Conservation (phyloP, 306 rosid genomes). For the Parietaria judaica region DNA sequence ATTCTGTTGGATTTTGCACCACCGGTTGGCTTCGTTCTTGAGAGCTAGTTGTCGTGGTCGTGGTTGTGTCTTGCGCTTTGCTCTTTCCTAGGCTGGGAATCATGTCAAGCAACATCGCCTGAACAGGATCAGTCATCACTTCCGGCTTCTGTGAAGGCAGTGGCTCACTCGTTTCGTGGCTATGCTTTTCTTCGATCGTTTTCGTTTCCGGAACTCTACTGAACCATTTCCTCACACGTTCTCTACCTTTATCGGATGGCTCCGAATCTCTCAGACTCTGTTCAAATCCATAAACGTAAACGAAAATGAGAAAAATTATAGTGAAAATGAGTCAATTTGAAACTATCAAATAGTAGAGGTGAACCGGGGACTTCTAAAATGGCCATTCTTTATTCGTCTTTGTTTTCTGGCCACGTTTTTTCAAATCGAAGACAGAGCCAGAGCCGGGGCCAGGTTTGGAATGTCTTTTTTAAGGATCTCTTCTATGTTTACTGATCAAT, state of each 20-base stretch:
- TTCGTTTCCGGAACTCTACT: conserved; percentile 27
- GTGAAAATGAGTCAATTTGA: too few species aligned
- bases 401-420: background rate
- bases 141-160: conserved; percentile 29
- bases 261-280: conserved; percentile 21
- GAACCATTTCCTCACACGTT: conserved; percentile 8
- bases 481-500: too few species aligned
- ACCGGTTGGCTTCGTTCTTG: conserved; percentile 34
- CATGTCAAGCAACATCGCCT: conserved; percentile 78
- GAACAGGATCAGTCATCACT: conserved; percentile 48
- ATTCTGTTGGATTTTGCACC: conserved; percentile 27
- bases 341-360: too few species aligned
- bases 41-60: background rate
- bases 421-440: background rate
- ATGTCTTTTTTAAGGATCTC: too few species aligned
- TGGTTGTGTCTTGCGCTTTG: conserved; percentile 22
- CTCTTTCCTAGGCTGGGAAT: conserved; percentile 58
- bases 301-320: too few species aligned
- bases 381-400: conserved; percentile 4
- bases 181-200: conserved; percentile 26
- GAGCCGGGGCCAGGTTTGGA: too few species aligned
- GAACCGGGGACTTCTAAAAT: conserved; percentile 1
- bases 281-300: too few species aligned
- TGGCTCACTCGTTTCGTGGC: conserved; percentile 19
- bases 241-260: conserved; percentile 25